phyloP scores from a whole-genome alignment of 768 basidiomycete species.

The Mrakia gelida region DNA sequence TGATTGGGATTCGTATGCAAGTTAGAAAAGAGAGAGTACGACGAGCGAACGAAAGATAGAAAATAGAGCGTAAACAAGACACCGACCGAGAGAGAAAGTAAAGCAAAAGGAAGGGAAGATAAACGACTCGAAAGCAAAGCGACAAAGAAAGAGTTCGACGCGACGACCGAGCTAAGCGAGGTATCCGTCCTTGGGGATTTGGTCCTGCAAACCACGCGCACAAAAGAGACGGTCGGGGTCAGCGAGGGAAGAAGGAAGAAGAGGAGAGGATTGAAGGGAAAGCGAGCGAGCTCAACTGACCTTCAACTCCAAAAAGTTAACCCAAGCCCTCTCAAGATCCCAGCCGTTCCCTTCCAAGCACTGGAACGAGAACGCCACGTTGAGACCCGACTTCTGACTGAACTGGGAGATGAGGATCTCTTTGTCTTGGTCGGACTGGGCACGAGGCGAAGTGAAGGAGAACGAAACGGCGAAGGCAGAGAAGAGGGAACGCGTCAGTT shows the following conservation, averaged over 20 bases:
- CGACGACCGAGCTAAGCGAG: neutral
- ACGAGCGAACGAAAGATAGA: too few species aligned
- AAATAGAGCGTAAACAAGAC: too few species aligned
- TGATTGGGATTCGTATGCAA: too few species aligned
- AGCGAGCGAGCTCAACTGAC: conserved; percentile 23
- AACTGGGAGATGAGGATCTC: conserved; percentile 66
- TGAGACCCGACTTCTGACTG: conserved; percentile 69
- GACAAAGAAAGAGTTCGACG: neutral
- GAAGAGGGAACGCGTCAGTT: neutral
- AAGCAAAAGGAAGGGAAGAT: neutral
- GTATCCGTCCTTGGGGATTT: conserved; percentile 29
- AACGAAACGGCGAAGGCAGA: conserved; percentile 49
- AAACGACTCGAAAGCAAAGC: neutral
- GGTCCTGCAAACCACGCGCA: too few species aligned
- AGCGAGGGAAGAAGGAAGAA: neutral
- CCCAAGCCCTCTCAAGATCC: conserved; percentile 71
- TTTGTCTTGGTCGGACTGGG: conserved; percentile 43
- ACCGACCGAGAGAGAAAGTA: neutral
- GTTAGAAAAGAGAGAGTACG: too few species aligned
- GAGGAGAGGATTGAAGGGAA: neutral
- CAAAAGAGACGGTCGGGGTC: too few species aligned
- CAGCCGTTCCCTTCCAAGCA: conserved; percentile 81
- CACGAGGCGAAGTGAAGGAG: too few species aligned
- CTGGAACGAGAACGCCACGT: conserved; percentile 71
- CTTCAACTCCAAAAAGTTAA: conserved; percentile 77